Conservation (phyloP, 2,329 filamentous ascomycete genomes). For the Keithomyces neogunnii region DNA sequence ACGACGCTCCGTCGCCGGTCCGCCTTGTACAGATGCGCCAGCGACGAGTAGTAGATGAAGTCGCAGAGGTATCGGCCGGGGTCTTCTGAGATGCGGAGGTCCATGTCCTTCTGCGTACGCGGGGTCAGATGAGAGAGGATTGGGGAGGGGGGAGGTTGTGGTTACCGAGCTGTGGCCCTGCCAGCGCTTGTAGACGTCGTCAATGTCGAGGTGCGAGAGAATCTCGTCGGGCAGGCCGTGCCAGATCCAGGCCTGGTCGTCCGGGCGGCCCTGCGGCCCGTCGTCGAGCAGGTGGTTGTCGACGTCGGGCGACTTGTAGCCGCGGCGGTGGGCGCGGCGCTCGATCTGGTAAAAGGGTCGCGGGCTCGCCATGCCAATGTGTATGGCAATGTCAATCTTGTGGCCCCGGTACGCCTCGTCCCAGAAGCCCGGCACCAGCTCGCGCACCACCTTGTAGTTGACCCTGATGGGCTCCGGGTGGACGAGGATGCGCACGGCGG, state of each 20-base stretch:
- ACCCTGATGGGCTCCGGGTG: slow-evolving; percentile 63
- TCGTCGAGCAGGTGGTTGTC: slow-evolving; percentile 52
- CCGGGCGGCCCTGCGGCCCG: slow-evolving; percentile 36
- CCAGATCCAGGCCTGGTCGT: slow-evolving; percentile 44
- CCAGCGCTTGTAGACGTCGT: slow-evolving; percentile 51
- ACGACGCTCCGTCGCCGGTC: slow-evolving; percentile 42
- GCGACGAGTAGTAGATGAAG: slow-evolving; percentile 66
- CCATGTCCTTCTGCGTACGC: slow-evolving; percentile 24
- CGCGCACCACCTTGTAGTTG: slow-evolving; percentile 58
- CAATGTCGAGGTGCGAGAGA: slow-evolving; percentile 45
- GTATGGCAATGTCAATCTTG: slow-evolving; percentile 58
- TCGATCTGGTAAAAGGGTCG: slow-evolving; percentile 62
- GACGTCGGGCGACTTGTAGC: slow-evolving; percentile 64
- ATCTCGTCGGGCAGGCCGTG: slow-evolving; percentile 46
- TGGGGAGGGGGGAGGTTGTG: slow-evolving; percentile 9
- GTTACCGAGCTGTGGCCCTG: slow-evolving; percentile 38
- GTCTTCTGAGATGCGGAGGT: slow-evolving; percentile 56
- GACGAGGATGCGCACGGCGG: slow-evolving; percentile 51
- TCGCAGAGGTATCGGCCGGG: slow-evolving; percentile 69
- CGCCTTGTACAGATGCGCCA: slow-evolving; percentile 47
- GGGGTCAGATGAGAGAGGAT: slow-evolving; percentile 5
- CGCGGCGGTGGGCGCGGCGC: slow-evolving; percentile 59
- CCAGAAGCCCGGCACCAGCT: slow-evolving; percentile 57
- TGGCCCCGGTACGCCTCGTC: slow-evolving; percentile 22
- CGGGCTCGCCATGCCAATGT: slow-evolving; percentile 72